Percentiles rank a stretch among this genome's conserved stretches.
Evolutionary conservation across 768 basidiomycete genomes (phyloP).

Genomic region (Porphyrellus cyaneotinctus): DNA sequence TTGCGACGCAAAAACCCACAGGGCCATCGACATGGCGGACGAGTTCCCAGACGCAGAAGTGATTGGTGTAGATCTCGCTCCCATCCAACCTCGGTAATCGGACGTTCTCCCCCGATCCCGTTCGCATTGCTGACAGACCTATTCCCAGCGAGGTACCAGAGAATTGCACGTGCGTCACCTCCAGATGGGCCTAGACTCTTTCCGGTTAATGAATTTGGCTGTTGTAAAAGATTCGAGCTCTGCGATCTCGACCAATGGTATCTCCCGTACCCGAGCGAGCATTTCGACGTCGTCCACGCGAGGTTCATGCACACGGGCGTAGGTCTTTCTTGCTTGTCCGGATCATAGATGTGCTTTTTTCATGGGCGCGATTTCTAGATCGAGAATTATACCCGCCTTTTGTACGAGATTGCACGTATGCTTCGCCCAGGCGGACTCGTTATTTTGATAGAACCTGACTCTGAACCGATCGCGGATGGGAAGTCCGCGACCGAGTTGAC

Average conservation of each 20-base stretch:
- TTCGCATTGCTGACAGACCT: constrained; percentile 14
- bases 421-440: constrained; percentile 68
- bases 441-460: constrained; percentile 61
- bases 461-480: constrained; percentile 46
- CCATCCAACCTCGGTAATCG: constrained; percentile 63
- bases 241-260: constrained; percentile 60
- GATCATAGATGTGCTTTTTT: not conserved
- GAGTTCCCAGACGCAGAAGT: constrained; percentile 66
- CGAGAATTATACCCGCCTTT: constrained; percentile 54
- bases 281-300: constrained; percentile 69
- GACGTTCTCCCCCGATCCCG: not conserved
- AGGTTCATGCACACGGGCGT: constrained; percentile 64
- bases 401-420: constrained; percentile 60
- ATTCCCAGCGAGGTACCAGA: constrained; percentile 54
- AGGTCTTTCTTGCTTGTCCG: constrained; percentile 1
- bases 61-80: constrained; percentile 67
- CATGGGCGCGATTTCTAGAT: constrained; percentile 41
- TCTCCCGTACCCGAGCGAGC: constrained; percentile 58
- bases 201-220: constrained; percentile 1
- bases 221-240: constrained; percentile 55
- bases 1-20: constrained; percentile 22
- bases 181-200: not conserved
- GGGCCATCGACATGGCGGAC: constrained; percentile 72
- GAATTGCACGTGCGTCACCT: constrained; percentile 63
- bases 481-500: constrained; percentile 37